Conservation (phyloP, 345 rosid species). For the Linum usitatissimum region DNA sequence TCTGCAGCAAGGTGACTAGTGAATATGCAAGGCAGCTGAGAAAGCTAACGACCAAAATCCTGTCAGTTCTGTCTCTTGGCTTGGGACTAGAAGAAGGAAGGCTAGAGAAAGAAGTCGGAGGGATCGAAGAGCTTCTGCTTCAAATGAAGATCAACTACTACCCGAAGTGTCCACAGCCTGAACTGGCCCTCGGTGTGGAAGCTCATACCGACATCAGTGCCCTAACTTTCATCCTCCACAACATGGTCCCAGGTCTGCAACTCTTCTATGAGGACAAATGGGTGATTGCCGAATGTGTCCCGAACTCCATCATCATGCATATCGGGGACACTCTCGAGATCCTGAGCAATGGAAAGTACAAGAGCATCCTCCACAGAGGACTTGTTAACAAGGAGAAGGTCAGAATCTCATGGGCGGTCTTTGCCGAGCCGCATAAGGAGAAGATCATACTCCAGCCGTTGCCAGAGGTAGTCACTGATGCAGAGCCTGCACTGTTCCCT, state of each 20-base stretch:
- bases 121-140: slow-evolving; percentile 67
- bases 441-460: slow-evolving; percentile 80
- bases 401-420: slow-evolving; percentile 93
- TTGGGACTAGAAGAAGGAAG: slow-evolving; percentile 77
- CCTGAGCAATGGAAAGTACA: slow-evolving; percentile 82
- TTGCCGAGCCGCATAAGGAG: slow-evolving; percentile 93
- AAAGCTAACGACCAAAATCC: slow-evolving; percentile 45
- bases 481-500: slow-evolving; percentile 67
- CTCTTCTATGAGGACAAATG: slow-evolving; percentile 73
- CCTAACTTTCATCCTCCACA: slow-evolving; percentile 92
- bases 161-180: slow-evolving; percentile 94
- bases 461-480: slow-evolving; percentile 50
- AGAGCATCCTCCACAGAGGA: slow-evolving; percentile 90
- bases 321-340: slow-evolving; percentile 88
- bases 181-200: slow-evolving; percentile 93
- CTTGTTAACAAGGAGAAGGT: slow-evolving; percentile 92
- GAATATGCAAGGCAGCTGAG: slow-evolving; percentile 80
- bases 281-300: slow-evolving; percentile 86
- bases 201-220: slow-evolving; percentile 93
- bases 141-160: slow-evolving; percentile 92
- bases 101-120: slow-evolving; percentile 85
- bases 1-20: slow-evolving; percentile 52
- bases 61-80: slow-evolving; percentile 53
- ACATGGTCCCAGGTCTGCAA: slow-evolving; percentile 96
- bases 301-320: slow-evolving; percentile 89